Percentiles rank a stretch among this genome's conserved stretches.
Conservation (phyloP, 2,329 filamentous ascomycete genomes). For the Pezicula neosporulosa region DNA sequence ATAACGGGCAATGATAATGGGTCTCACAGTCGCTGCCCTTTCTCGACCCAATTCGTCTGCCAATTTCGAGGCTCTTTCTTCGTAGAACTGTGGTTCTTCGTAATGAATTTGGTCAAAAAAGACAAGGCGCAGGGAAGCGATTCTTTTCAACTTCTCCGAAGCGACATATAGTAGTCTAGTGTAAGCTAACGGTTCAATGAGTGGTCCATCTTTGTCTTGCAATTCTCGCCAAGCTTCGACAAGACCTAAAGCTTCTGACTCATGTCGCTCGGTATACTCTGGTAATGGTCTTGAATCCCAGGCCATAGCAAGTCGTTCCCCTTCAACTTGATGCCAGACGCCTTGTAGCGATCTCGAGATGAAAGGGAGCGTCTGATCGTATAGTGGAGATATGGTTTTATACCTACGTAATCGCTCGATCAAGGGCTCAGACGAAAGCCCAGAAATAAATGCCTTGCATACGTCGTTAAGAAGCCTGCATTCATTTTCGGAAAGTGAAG, state of each 20-base stretch:
- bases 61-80: constrained; percentile 39
- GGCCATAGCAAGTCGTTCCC: constrained; percentile 47
- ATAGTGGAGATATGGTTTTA: constrained; percentile 40
- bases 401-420: constrained; percentile 41
- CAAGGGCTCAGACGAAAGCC: constrained; percentile 45
- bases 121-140: constrained; percentile 50
- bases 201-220: constrained; percentile 29
- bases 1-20: constrained; percentile 40
- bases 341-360: constrained; percentile 47
- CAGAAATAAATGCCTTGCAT: constrained; percentile 50
- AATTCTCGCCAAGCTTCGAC: constrained; percentile 43
- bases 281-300: constrained; percentile 36
- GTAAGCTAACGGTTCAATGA: constrained; percentile 43
- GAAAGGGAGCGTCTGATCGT: constrained; percentile 19
- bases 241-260: constrained; percentile 32
- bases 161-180: constrained; percentile 49
- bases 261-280: constrained; percentile 32
- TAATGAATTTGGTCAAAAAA: constrained; percentile 49
- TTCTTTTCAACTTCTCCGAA: constrained; percentile 46
- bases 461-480: constrained; percentile 48
- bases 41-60: constrained; percentile 29
- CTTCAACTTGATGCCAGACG: constrained; percentile 51
- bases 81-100: constrained; percentile 49
- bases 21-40: constrained; percentile 15
- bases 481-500: constrained; percentile 31